Evolutionary conservation across 345 rosid species (phyloP).

Genomic region (Pugionium cornutum): DNA sequence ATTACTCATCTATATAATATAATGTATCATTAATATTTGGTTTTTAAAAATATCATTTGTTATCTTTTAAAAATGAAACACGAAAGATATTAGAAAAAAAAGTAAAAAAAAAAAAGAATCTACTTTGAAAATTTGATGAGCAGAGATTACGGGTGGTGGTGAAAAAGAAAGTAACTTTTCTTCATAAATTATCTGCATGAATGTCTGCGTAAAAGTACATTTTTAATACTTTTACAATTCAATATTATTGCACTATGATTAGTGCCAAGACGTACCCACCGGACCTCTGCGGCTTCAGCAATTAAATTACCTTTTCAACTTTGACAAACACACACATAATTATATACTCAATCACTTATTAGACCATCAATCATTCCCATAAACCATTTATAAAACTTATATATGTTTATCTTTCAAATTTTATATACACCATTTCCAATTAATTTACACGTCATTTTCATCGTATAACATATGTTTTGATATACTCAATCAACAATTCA

Average conservation of each 20-base stretch:
- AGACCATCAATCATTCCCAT: slow-evolving; percentile 7
- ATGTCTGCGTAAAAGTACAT: slow-evolving; percentile 36
- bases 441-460: background rate
- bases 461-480: background rate
- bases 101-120: slow-evolving; percentile 10
- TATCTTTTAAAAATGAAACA: too few relatives aligned
- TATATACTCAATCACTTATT: background rate
- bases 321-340: background rate
- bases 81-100: background rate
- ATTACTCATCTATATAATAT: too few relatives aligned
- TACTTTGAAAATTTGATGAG: background rate
- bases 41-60: too few relatives aligned
- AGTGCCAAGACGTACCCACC: slow-evolving; percentile 27
- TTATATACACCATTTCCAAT: background rate
- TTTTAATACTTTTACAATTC: slow-evolving; percentile 17
- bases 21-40: too few relatives aligned
- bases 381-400: background rate
- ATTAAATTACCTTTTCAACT: background rate
- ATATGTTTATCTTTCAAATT: background rate
- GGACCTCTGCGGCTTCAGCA: slow-evolving; percentile 18
- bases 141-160: slow-evolving; percentile 31
- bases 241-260: slow-evolving; percentile 31
- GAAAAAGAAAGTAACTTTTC: slow-evolving; percentile 29
- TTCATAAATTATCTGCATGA: slow-evolving; percentile 10
- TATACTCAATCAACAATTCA: too few relatives aligned